phyloP scores from a whole-genome alignment of 768 basidiomycete genomes.

The Termitomyces sp. region DNA sequence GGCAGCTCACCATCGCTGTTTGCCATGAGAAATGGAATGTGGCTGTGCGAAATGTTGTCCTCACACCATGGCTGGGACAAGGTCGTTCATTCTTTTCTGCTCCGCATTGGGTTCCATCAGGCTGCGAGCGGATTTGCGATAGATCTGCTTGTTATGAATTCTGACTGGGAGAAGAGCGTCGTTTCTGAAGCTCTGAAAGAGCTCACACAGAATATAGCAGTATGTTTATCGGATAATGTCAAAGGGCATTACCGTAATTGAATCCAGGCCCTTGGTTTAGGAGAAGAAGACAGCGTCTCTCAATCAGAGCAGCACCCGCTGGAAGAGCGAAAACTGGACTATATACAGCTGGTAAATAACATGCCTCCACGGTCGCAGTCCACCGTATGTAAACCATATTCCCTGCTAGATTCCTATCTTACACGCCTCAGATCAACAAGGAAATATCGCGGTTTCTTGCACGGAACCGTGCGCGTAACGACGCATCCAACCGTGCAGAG shows the following conservation, averaged over 20 bases:
- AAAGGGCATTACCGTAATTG: neutral
- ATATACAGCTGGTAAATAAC: conserved; percentile 45
- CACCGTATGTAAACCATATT: conserved; percentile 39
- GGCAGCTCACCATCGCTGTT: conserved; percentile 24
- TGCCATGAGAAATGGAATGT: neutral
- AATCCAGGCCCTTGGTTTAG: conserved; percentile 18
- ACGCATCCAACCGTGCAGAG: conserved; percentile 71
- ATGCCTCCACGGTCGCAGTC: conserved; percentile 46
- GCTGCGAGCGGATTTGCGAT: conserved; percentile 56
- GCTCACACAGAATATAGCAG: conserved; percentile 45
- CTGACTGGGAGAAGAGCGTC: conserved; percentile 54
- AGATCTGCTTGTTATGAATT: conserved; percentile 69
- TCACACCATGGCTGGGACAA: conserved; percentile 58
- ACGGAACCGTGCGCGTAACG: conserved; percentile 62
- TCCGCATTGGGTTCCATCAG: conserved; percentile 49
- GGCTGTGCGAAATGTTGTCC: conserved; percentile 18
- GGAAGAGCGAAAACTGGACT: conserved; percentile 66
- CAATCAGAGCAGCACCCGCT: conserved; percentile 25
- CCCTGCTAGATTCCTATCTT: neutral
- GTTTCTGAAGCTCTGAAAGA: conserved; percentile 51
- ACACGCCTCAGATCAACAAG: conserved; percentile 48
- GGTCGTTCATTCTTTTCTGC: conserved; percentile 47
- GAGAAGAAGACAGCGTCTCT: neutral
- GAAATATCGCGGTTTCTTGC: conserved; percentile 71
- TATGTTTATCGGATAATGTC: conserved; percentile 21